phyloP scores from a whole-genome alignment of 1,284 basidiomycete species.

The Cerioporus squamosus region DNA sequence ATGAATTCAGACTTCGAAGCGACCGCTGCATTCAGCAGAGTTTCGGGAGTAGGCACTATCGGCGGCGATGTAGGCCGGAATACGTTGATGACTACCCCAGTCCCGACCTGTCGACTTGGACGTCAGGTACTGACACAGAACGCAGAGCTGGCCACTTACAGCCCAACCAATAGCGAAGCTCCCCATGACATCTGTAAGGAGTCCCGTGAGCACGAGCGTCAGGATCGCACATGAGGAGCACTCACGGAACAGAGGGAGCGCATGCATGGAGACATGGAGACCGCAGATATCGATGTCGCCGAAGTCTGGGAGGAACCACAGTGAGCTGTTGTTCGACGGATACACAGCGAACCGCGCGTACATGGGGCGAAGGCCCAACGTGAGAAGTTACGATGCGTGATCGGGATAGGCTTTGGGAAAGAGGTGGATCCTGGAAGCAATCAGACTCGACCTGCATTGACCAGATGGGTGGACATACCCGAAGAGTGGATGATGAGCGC shows the following conservation, averaged over 20 bases:
- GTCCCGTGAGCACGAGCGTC: neutral
- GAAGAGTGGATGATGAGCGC: slow-evolving; percentile 22
- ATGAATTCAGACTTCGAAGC: slow-evolving; percentile 10
- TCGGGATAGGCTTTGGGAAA: no score
- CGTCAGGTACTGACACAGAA: neutral
- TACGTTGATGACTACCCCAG: slow-evolving; percentile 9
- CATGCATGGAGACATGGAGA: slow-evolving; percentile 19
- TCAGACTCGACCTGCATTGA: no score
- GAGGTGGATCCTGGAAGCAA: no score
- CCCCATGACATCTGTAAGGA: slow-evolving; percentile 13
- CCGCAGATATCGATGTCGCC: slow-evolving; percentile 27
- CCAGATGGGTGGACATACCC: neutral
- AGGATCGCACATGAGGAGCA: neutral
- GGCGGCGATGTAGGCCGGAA: slow-evolving; percentile 22
- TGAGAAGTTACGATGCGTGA: no score
- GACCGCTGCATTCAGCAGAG: slow-evolving; percentile 2
- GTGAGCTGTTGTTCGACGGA: neutral
- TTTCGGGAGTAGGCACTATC: slow-evolving; percentile 18
- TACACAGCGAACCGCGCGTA: no score
- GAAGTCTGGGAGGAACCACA: slow-evolving; percentile 12
- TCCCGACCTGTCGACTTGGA: slow-evolving; percentile 9
- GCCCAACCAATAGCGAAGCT: slow-evolving; percentile 5
- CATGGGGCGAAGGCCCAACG: no score
- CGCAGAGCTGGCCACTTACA: neutral
- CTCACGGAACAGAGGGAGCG: slow-evolving; percentile 28